Evolutionary conservation across 202 grass and related monocot genomes (phyloP).

Genomic region (Schoenoplectus tabernaemontani): DNA sequence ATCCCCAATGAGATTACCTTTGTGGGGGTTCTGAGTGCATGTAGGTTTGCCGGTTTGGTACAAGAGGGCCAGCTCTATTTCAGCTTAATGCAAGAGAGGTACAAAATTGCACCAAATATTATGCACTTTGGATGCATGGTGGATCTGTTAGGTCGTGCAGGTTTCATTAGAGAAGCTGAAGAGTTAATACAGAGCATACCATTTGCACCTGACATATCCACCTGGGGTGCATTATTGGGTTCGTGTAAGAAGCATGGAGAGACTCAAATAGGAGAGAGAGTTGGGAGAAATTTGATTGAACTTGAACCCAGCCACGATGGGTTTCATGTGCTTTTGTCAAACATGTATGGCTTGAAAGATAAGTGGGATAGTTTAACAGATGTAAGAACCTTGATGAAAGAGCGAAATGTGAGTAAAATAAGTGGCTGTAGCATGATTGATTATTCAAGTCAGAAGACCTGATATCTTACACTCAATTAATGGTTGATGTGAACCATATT

Average conservation of each 20-base stretch:
- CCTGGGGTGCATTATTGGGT: slow-evolving; percentile 78
- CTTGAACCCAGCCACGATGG: slow-evolving; percentile 71
- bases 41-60: slow-evolving; percentile 68
- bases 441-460: slow-evolving; percentile 1
- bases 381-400: slow-evolving; percentile 61
- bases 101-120: slow-evolving; percentile 63
- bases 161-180: slow-evolving; percentile 74
- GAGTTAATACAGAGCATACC: slow-evolving; percentile 71
- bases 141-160: slow-evolving; percentile 83
- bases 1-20: slow-evolving; percentile 82
- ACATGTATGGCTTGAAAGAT: slow-evolving; percentile 75
- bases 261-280: slow-evolving; percentile 54
- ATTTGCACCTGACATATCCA: slow-evolving; percentile 62
- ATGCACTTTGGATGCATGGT: slow-evolving; percentile 89
- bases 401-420: slow-evolving; percentile 49
- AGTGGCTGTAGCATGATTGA: slow-evolving; percentile 53
- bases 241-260: slow-evolving; percentile 84
- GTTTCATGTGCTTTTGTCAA: slow-evolving; percentile 71
- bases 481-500: neutral
- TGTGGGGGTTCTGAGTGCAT: slow-evolving; percentile 74
- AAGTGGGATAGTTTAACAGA: slow-evolving; percentile 72
- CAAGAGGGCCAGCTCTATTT: slow-evolving; percentile 59
- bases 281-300: slow-evolving; percentile 61
- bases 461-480: neutral
- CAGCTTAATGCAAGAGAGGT: slow-evolving; percentile 57